phyloP scores from a whole-genome alignment of 306 rosid species.

The Cyclanthera cordifolia region DNA sequence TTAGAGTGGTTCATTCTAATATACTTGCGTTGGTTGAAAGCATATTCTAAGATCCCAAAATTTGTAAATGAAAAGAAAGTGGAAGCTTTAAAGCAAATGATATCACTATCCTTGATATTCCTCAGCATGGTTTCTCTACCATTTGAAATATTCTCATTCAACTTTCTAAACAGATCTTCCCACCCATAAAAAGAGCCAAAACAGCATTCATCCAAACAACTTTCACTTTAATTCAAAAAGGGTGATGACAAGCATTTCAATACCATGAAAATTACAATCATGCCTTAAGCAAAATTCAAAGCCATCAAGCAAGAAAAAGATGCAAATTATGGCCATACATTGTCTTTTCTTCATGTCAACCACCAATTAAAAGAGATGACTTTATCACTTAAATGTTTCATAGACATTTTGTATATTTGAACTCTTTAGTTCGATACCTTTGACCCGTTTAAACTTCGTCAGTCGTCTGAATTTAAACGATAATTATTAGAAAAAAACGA shows the following conservation, averaged over 20 bases:
- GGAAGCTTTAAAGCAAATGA: not conserved
- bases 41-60: too few relatives aligned
- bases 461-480: not conserved
- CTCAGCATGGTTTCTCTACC: slow-evolving; percentile 1
- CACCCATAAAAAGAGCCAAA: not conserved
- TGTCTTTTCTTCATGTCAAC: not conserved
- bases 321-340: not conserved
- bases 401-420: too few relatives aligned
- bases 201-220: too few relatives aligned
- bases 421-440: not conserved
- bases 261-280: too few relatives aligned
- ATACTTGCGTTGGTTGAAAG: too few relatives aligned
- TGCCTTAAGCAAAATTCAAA: too few relatives aligned
- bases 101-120: not conserved
- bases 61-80: not conserved
- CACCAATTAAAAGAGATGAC: too few relatives aligned
- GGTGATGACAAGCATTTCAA: too few relatives aligned
- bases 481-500: not conserved
- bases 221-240: too few relatives aligned
- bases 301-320: not conserved
- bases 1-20: too few relatives aligned
- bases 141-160: not conserved
- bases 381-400: too few relatives aligned
- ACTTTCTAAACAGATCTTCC: too few relatives aligned
- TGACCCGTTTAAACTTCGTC: not conserved